Evolutionary conservation across 2,329 filamentous ascomycete genomes (phyloP).

Genomic region (Fusarium newnesense): DNA sequence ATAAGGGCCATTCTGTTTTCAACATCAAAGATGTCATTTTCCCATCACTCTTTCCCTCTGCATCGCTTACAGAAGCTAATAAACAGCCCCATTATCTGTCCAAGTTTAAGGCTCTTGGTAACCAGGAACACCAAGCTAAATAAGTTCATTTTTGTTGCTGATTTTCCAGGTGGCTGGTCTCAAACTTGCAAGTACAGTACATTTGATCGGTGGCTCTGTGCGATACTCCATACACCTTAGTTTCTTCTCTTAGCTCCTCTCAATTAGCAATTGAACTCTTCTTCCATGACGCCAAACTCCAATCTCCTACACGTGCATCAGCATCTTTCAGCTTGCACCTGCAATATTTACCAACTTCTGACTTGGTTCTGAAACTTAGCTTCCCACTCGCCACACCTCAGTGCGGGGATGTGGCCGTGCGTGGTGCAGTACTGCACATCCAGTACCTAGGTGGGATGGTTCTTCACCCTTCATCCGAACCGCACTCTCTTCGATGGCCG

Average conservation of each 20-base stretch:
- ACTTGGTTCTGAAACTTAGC: constrained; percentile 38
- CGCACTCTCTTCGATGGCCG: constrained; percentile 48
- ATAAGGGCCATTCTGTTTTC: background rate
- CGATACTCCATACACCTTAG: background rate
- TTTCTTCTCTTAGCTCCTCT: background rate
- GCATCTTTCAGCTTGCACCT: background rate
- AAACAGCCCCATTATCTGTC: constrained; percentile 5
- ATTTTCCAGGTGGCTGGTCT: background rate
- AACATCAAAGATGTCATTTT: constrained; percentile 26
- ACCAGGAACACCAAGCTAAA: background rate
- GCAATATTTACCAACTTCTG: constrained; percentile 28
- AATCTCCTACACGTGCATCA: constrained; percentile 4
- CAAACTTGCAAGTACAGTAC: background rate
- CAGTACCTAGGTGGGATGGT: background rate
- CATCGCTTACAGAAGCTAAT: constrained; percentile 12
- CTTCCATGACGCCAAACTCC: constrained; percentile 27
- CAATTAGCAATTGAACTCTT: background rate
- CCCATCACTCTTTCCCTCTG: constrained; percentile 7
- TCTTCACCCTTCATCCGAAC: constrained; percentile 34
- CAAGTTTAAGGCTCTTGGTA: constrained; percentile 1
- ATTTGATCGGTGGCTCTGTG: background rate
- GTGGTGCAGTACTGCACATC: constrained; percentile 20
- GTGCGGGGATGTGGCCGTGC: constrained; percentile 14
- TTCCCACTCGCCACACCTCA: constrained; percentile 20
- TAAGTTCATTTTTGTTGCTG: background rate